Conservation (phyloP, 164 flowering plant species). For the Paratinospora sagittata region DNA sequence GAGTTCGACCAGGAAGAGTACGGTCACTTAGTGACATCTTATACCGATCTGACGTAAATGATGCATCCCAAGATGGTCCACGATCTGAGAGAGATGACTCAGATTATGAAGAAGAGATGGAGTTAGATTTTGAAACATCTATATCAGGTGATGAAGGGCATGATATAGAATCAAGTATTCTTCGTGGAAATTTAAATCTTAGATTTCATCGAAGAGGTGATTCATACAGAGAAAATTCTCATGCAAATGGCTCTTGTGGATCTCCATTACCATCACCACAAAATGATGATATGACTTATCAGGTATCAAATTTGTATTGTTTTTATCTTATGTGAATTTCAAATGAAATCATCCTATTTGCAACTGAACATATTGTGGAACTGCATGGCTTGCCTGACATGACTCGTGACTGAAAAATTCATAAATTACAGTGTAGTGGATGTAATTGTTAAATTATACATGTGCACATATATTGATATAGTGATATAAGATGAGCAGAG, state of each 20-base stretch:
- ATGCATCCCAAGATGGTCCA: conserved; percentile 73
- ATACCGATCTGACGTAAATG: conserved; percentile 61
- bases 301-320: conserved; percentile 33
- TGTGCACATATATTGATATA: too few species aligned
- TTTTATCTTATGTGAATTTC: neutral
- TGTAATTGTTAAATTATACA: neutral
- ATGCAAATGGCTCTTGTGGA: conserved; percentile 56
- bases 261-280: conserved; percentile 54
- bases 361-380: neutral
- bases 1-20: conserved; percentile 43
- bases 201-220: conserved; percentile 64
- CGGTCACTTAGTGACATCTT: conserved; percentile 68
- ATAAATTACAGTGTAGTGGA: neutral
- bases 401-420: too few species aligned
- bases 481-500: neutral
- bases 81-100: conserved; percentile 91
- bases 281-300: conserved; percentile 39
- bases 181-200: conserved; percentile 70
- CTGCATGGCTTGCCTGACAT: neutral
- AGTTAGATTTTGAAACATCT: conserved; percentile 79
- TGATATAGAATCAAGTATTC: conserved; percentile 50
- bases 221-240: conserved; percentile 35
- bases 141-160: conserved; percentile 68
- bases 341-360: neutral
- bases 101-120: conserved; percentile 88